Percentiles rank a stretch among this genome's conserved stretches.
These are phyloP conservation scores for Dryadomyces quercivorus DNA, from an alignment of 2,329 filamentous ascomycete genomes.

Conservation along the genomic window DNA sequence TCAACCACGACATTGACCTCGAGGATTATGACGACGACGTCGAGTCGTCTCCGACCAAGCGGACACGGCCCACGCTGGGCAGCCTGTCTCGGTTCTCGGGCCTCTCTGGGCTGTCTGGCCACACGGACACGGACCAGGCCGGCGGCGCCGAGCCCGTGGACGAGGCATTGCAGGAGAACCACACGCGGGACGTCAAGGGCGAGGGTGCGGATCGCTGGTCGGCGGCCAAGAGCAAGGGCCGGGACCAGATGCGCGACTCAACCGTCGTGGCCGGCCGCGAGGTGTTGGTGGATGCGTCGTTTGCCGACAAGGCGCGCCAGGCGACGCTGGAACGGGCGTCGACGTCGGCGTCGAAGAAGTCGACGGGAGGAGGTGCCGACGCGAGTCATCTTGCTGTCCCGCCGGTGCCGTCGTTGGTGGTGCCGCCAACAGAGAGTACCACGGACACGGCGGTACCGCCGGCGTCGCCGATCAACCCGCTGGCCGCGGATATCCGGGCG, in stretches of 20 bases:
- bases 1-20: constrained; percentile 57
- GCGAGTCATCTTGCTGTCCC: too few species aligned
- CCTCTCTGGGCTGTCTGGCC: not conserved
- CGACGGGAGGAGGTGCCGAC: not conserved
- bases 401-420: too few species aligned
- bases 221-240: constrained; percentile 45
- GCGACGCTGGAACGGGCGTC: too few species aligned
- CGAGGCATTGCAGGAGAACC: constrained; percentile 27
- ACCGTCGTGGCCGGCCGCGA: constrained; percentile 56
- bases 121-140: not conserved
- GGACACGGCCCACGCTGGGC: not conserved
- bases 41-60: not conserved
- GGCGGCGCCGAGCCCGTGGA: not conserved
- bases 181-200: constrained; percentile 67
- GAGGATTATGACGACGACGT: constrained; percentile 29
- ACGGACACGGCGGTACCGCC: constrained; percentile 60
- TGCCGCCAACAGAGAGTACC: too few species aligned
- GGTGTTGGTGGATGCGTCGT: constrained; percentile 44
- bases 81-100: too few species aligned
- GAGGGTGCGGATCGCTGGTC: constrained; percentile 68
- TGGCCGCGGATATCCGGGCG: constrained; percentile 56
- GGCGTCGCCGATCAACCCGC: constrained; percentile 38
- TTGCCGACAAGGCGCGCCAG: not conserved
- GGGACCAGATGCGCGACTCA: constrained; percentile 58
- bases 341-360: not conserved